Conservation (phyloP, 1,139 yeast species). For the Kodamaea plutei region DNA sequence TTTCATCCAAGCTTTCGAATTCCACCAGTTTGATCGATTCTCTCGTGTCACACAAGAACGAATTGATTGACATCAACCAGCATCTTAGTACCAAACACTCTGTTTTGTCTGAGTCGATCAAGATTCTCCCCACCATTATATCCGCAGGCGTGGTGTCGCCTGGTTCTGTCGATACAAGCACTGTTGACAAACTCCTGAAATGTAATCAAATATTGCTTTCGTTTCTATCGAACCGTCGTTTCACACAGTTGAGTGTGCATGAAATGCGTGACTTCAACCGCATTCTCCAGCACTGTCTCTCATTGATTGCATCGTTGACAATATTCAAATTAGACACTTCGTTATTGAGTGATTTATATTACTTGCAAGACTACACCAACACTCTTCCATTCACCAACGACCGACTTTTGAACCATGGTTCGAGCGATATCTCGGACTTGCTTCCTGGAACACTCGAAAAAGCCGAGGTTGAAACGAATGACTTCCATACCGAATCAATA, state of each 20-base stretch:
- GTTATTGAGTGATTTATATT: constrained; percentile 24
- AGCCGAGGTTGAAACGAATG: background rate
- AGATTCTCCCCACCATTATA: constrained; percentile 11
- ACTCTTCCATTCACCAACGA: constrained; percentile 32
- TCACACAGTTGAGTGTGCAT: constrained; percentile 12
- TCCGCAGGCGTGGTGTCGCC: constrained; percentile 5
- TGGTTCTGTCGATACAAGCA: constrained; percentile 8
- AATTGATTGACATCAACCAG: constrained; percentile 1
- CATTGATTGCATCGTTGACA: constrained; percentile 23
- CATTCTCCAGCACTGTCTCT: constrained; percentile 21
- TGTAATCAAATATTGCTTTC: constrained; percentile 17
- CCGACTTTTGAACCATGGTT: constrained; percentile 13
- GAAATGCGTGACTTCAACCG: constrained; percentile 19
- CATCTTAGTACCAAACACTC: background rate
- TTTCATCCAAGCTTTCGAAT: background rate
- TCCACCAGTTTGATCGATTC: constrained; percentile 1
- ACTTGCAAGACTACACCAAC: constrained; percentile 33
- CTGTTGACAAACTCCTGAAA: constrained; percentile 15
- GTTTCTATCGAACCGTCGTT: constrained; percentile 6
- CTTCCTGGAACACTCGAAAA: constrained; percentile 9
- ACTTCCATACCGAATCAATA: constrained; percentile 7
- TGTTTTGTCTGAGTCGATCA: constrained; percentile 7
- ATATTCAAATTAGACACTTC: constrained; percentile 18
- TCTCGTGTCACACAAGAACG: constrained; percentile 2
- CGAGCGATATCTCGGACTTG: constrained; percentile 12